A percentile compares a stretch with the other conserved stretches of the same genome.
These are phyloP conservation scores for Paecilomyces variotii DNA, from an alignment of 2,329 filamentous ascomycete species.

Conservation along the genomic window DNA sequence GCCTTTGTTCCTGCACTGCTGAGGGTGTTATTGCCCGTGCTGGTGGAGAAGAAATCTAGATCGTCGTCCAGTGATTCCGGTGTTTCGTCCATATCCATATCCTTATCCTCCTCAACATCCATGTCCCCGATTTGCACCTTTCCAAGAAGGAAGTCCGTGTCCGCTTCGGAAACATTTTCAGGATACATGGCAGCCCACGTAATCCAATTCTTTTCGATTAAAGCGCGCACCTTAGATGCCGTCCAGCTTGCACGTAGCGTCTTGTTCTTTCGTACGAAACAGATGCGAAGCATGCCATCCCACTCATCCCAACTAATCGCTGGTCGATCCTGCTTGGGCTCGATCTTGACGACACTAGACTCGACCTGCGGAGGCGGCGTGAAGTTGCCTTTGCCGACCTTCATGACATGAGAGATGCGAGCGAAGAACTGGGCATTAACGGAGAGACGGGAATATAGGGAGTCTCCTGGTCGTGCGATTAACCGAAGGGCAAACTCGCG, in stretches of 20 bases:
- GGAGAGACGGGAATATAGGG: conserved; percentile 80
- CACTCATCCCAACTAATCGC: conserved; percentile 91
- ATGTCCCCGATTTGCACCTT: conserved; percentile 11
- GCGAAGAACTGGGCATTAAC: conserved; percentile 95
- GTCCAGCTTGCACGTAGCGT: conserved; percentile 70
- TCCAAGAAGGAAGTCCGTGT: background rate
- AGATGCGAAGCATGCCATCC: conserved; percentile 73
- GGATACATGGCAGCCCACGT: conserved; percentile 9
- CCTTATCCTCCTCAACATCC: conserved; percentile 36
- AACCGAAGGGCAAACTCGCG: conserved; percentile 87
- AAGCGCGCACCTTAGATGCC: conserved; percentile 50
- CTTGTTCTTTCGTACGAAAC: conserved; percentile 75
- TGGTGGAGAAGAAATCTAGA: conserved; percentile 64
- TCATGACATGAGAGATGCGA: conserved; percentile 59
- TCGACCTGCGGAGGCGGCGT: conserved; percentile 90
- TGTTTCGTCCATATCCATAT: conserved; percentile 30
- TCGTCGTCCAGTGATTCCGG: conserved; percentile 43
- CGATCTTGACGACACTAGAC: conserved; percentile 79
- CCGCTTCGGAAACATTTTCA: background rate
- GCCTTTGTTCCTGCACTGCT: conserved; percentile 7
- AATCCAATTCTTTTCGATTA: conserved; percentile 13
- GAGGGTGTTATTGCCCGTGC: conserved; percentile 9
- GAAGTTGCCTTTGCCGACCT: conserved; percentile 95
- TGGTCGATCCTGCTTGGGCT: conserved; percentile 76
- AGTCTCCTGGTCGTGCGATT: conserved; percentile 78